phyloP scores from a whole-genome alignment of 495 filamentous ascomycete species.

The Endocarpon pusillum region DNA sequence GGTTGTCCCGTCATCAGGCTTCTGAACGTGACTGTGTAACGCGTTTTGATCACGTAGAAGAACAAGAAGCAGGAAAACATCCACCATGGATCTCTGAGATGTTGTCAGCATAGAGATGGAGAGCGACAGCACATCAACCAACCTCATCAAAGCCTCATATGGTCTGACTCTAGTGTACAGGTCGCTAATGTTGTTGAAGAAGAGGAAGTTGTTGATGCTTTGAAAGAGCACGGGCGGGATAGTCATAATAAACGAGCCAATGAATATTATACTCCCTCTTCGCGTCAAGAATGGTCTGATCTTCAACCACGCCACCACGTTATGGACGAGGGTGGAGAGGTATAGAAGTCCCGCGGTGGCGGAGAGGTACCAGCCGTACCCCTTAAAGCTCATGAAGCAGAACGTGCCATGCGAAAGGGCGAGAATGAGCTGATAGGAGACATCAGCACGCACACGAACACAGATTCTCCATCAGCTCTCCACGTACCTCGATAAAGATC shows the following conservation, averaged over 20 bases:
- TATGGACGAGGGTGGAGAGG: conserved; percentile 9
- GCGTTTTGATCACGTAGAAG: conserved; percentile 20
- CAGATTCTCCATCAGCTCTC: background rate
- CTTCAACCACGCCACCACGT: conserved; percentile 13
- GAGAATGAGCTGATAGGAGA: conserved; percentile 7
- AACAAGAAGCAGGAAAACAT: conserved; percentile 20
- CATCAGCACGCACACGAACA: background rate
- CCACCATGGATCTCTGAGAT: conserved; percentile 31
- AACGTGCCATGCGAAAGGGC: conserved; percentile 11
- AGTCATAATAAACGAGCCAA: conserved; percentile 5
- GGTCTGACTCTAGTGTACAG: conserved; percentile 19
- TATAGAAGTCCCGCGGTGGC: conserved; percentile 8
- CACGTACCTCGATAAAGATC: conserved; percentile 12
- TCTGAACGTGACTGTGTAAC: conserved; percentile 18
- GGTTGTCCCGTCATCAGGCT: conserved; percentile 22
- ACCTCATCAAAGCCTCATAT: conserved; percentile 20
- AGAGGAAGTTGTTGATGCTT: conserved; percentile 9
- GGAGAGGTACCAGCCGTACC: conserved; percentile 12
- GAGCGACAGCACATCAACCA: background rate
- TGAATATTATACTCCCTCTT: conserved; percentile 17
- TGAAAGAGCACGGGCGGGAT: conserved; percentile 9
- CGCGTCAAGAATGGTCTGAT: conserved; percentile 15
- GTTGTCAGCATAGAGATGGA: background rate
- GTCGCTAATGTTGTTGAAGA: conserved; percentile 13
- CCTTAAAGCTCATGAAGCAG: conserved; percentile 5